Evolutionary conservation across 345 rosid species (phyloP).

Genomic region (Hibiscus syriacus): DNA sequence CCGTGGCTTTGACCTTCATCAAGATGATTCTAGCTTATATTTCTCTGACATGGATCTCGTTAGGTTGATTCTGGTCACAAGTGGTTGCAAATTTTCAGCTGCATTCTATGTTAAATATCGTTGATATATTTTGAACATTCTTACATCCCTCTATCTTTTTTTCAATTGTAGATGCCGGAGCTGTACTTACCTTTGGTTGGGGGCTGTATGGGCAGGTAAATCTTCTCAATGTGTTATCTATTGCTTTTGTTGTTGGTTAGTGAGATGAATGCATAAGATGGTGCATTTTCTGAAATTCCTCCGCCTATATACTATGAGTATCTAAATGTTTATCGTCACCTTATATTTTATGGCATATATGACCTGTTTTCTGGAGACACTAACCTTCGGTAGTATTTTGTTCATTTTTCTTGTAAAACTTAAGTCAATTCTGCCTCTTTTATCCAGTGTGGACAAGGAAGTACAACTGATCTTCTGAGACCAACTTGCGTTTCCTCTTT

Average conservation of each 20-base stretch:
- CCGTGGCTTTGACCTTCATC: too few species aligned
- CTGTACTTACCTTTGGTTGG: constrained; percentile 76
- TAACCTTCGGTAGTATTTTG: neutral
- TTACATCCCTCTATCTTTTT: neutral
- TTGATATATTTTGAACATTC: neutral
- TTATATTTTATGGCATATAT: neutral
- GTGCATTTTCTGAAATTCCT: neutral
- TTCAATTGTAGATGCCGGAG: too few species aligned
- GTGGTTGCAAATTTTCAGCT: neutral
- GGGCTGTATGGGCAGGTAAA: constrained; percentile 83
- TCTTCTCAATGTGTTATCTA: neutral
- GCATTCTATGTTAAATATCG: neutral
- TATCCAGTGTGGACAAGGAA: constrained; percentile 76
- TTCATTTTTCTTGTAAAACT: constrained; percentile 1
- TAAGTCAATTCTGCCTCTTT: neutral
- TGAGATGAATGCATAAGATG: too few species aligned
- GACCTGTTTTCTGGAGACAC: too few species aligned
- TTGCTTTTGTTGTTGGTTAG: neutral
- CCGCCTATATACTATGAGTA: neutral
- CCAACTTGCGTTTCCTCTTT: too few species aligned
- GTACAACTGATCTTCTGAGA: constrained; percentile 57
- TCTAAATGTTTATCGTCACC: too few species aligned
- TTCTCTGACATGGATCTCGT: neutral
- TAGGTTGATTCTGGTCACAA: neutral
- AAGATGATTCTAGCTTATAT: too few species aligned